Base-by-base conservation (phyloP, 805 yeast genomes). In the Blastobotrys terrestris region DNA sequence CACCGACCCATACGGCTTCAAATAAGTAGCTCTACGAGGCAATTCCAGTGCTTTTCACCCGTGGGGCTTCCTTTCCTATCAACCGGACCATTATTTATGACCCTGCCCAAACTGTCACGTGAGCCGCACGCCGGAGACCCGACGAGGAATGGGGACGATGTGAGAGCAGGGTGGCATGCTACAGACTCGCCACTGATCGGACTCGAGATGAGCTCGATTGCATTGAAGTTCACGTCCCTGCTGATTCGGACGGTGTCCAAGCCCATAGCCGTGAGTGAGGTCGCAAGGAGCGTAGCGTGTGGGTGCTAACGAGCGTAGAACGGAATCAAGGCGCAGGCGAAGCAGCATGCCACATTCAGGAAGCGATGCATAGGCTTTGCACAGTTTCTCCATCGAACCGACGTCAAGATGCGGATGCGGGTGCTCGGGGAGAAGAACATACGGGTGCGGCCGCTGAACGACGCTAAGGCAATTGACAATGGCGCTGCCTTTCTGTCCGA, bases 201-300 rank as follows among this genome's bases (percentile, higher is more conserved):
- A n/a, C n/a, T n/a, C n/a, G n/a, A n/a, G n/a, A 85, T 87, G 94
- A 86, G 92, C 70, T 80, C 85, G 21, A 77, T 87, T 39, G 89
- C 91, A 7, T 74, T 87, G 48, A 87, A 87, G 65, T 70, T 87
- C 59, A 80, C 88, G 8, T 77, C 91, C 20, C 75, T 87, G 51
- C 74, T 86, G 51, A 79, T 87, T 4, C 69, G 91, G 56, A 87
- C 92, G 39, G 72, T 87, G 44, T 84, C 95, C 39, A 87, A 85
- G 64, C 96, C 96, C 1, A 76, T 87, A 31, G 88, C 92, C 2
- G 76, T 72, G 59, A 50, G 75, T 67, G 6, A 14, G 5, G 2
- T n/a, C 2, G 31, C 8, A 11, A 2, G 41, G 15, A 16, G 19
- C 40, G 31, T 3, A 20, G 3, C 3, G 19, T 15, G 19, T 15